Base-by-base conservation (phyloP, 2,329 filamentous ascomycete species). In the Fusarium nanum region DNA sequence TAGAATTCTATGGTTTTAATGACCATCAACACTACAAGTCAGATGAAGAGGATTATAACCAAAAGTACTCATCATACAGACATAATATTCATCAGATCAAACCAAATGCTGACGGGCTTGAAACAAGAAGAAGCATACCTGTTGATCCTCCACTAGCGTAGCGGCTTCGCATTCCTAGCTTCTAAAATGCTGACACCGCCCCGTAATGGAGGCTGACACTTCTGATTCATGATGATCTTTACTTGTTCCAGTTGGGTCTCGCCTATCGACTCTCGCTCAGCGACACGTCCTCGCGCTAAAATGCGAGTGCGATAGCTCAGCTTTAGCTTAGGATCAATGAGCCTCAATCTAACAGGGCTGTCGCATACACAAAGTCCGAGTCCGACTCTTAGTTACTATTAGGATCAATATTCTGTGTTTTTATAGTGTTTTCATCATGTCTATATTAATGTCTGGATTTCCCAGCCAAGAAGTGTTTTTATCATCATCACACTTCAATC, bases 391-490 rank as follows among this genome's bases (percentile, higher is more conserved):
- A 28, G 20, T 50, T 32, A 28, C 20, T 48, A 20, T 32, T 40
- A 41, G 45, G 14, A 25, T 34, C 11, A 23, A 48, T 56, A 46
- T 13, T 20, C 11, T 53, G 14, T 23, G 23, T 23, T 22, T 47
- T 13, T 45, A 40, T 45, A 27, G 23, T 27, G 8, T 14, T 41
- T 41, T 27, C 18, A 41, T 49, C 27, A 68, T 68, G 50, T 56
- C 25, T 71, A 71, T 71, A 71, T 71, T 23, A 71, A 56, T 53
- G 7, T 22, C 27, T 28, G 20, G 57, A 37, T 45, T 65, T 60
- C 68, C 50, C 37, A 8, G 56, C 37, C 37, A 66, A 56, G 41
- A 44, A 28, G 16, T 54, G 11, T 7, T 46, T 50, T 60, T 49
- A 44, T 53, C 28, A 49, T 49, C 68, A 68, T 56, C 28, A 42